Conservation (phyloP, 2,329 filamentous ascomycete genomes). For the Blumeria hordei region DNA sequence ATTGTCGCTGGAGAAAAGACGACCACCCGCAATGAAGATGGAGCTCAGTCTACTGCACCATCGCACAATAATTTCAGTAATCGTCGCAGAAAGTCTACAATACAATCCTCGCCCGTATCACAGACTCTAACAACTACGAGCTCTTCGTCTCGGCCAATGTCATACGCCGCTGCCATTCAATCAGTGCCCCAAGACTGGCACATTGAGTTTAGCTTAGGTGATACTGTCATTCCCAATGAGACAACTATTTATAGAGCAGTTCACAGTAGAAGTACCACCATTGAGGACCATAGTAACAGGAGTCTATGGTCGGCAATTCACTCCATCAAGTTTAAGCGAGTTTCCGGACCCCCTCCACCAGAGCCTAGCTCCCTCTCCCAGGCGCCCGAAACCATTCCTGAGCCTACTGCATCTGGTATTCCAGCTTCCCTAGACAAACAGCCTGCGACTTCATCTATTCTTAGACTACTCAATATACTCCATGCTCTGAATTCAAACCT, state of each 20-base stretch:
- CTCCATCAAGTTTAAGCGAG: constrained; percentile 74
- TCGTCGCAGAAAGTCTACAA: constrained; percentile 18
- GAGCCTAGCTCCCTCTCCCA: constrained; percentile 41
- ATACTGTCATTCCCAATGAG: constrained; percentile 63
- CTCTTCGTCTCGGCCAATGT: constrained; percentile 38
- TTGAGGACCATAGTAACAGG: constrained; percentile 42
- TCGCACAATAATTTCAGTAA: constrained; percentile 30
- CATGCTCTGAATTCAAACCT: constrained; percentile 85
- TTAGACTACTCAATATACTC: constrained; percentile 68
- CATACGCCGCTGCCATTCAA: constrained; percentile 67
- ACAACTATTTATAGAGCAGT: constrained; percentile 92
- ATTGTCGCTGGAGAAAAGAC: constrained; percentile 69
- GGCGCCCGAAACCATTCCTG: constrained; percentile 22
- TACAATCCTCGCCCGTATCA: constrained; percentile 17
- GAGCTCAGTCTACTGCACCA: constrained; percentile 64
- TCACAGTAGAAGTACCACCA: constrained; percentile 30
- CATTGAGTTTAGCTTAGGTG: constrained; percentile 78
- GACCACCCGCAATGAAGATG: constrained; percentile 77
- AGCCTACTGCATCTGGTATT: constrained; percentile 33
- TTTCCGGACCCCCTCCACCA: constrained; percentile 55
- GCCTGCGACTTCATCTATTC: constrained; percentile 63
- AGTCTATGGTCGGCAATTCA: constrained; percentile 82
- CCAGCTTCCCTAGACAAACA: constrained; percentile 65
- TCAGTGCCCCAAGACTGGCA: constrained; percentile 81
- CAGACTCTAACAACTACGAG: constrained; percentile 19